Percentiles rank a stretch among this genome's conserved stretches.
These are phyloP conservation scores for Populus pruinosa DNA, from an alignment of 345 rosid genomes.

Conservation along the genomic window DNA sequence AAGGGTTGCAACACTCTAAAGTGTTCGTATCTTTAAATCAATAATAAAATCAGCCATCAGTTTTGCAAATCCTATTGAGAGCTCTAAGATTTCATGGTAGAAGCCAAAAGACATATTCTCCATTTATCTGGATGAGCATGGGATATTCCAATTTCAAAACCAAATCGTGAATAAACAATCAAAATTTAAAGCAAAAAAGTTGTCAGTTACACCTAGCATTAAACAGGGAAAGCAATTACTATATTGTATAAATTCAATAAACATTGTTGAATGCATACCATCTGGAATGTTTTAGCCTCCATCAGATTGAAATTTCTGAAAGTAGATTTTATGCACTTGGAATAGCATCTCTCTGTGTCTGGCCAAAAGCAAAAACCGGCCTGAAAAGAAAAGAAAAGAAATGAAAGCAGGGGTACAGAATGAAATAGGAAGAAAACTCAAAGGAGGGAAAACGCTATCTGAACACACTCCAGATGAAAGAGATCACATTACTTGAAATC, in stretches of 20 bases:
- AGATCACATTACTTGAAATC: background rate
- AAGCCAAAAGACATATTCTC: no score
- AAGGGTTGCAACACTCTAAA: background rate
- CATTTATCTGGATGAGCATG: background rate
- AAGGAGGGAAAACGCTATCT: background rate
- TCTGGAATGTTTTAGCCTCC: conserved; percentile 36
- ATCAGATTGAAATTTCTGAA: conserved; percentile 42
- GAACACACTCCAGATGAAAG: conserved; percentile 2
- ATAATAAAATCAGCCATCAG: background rate
- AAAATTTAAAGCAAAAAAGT: background rate
- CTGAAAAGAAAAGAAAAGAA: conserved; percentile 35
- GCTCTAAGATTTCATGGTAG: no score
- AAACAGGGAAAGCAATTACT: background rate
- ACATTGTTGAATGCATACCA: conserved; percentile 39
- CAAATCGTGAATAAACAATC: background rate
- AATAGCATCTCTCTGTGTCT: conserved; percentile 39
- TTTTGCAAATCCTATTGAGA: background rate
- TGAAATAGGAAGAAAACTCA: background rate
- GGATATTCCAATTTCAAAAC: background rate
- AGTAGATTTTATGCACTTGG: conserved; percentile 41
- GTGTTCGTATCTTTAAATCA: background rate
- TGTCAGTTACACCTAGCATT: background rate
- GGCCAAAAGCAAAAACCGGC: conserved; percentile 46
- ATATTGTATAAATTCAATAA: background rate
- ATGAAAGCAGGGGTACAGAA: conserved; percentile 2